Evolutionary conservation across 2,329 filamentous ascomycete genomes (phyloP), one percentile per base, ranked within the genome.

Genomic region (Botrytis fragariae): DNA sequence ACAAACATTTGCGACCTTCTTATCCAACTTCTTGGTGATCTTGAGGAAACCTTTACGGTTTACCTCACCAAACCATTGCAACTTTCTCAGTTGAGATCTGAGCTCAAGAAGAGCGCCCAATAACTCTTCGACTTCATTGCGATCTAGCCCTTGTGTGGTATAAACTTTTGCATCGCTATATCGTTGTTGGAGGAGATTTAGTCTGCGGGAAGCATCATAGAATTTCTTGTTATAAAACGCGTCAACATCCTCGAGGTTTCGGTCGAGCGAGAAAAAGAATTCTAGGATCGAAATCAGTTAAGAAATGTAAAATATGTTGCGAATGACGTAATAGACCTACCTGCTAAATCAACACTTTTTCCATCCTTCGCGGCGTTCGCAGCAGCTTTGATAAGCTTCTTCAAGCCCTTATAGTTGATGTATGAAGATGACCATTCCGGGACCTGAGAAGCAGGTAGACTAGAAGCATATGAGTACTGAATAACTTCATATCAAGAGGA

Each of bases 1-100:
- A 69, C 91, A 88, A 5, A 90, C 89, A 63, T 89, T 87, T 1
- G 92, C 87, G 4, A 98, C 89, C 84, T 97, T 98, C 85, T 99
- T 99, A 84, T 99, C 96, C 63, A 98, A 86, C 84, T 99, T 99
- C 86, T 99, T 99, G 69, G 96, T 97, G 82, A 99, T 99, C 85
- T 99, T 99, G 82, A 97, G 90, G 80, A 99, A 99, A 2, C 96
- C 96, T 76, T 93, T 88, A 70, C 95, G 90, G 82, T 99, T 99
- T 79, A 98, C 95, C 83, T 98, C 95, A 68, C 95, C 95, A 81
- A 98, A 99, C 95, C 95, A 98, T 82, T 97, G 93, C 70, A 99
- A 86, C 79, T 98, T 98, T 74, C 96, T 89, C 77, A 98, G 84
- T 81, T 97, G 93, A 70, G 91, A 92, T 73, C 96, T 90, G 74